Evolutionary conservation across 345 rosid genomes (phyloP).

Genomic region (Rubroshorea leprosula): DNA sequence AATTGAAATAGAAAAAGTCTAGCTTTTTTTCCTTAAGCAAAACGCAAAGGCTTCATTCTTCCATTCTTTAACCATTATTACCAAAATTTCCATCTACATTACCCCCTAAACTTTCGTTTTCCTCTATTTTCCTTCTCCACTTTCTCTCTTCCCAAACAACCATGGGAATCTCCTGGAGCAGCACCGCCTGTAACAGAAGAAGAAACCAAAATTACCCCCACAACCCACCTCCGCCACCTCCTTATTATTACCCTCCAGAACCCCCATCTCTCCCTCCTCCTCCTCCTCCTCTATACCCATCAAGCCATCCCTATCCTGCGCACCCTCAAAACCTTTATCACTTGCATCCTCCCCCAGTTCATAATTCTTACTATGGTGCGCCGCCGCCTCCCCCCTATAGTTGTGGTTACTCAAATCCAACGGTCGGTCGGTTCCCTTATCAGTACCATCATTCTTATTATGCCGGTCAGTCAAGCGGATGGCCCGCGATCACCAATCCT

Average conservation of each 20-base stretch:
- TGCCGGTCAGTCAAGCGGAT: conserved; percentile 41
- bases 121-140: not conserved
- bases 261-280: conserved; percentile 33
- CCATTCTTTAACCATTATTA: too few species aligned
- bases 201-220: conserved; percentile 40
- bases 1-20: too few species aligned
- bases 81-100: too few species aligned
- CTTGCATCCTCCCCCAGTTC: conserved; percentile 32
- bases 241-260: conserved; percentile 26
- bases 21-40: too few species aligned
- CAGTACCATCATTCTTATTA: conserved; percentile 46
- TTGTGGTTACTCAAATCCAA: conserved; percentile 31
- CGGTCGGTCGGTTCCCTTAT: conserved; percentile 39
- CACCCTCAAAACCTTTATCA: conserved; percentile 28
- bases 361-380: conserved; percentile 28
- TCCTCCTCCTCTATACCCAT: conserved; percentile 22
- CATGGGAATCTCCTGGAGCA: conserved; percentile 76
- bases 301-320: conserved; percentile 25
- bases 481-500: conserved; percentile 41
- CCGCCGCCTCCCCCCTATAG: conserved; percentile 26
- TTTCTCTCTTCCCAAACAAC: not conserved
- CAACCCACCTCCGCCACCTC: conserved; percentile 30
- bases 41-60: too few species aligned
- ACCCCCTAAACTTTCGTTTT: not conserved
- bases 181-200: conserved; percentile 41